A percentile compares a stretch with the other conserved stretches of the same genome.
Evolutionary conservation across 805 yeast genomes (phyloP).

Genomic region (Millerago galiae): DNA sequence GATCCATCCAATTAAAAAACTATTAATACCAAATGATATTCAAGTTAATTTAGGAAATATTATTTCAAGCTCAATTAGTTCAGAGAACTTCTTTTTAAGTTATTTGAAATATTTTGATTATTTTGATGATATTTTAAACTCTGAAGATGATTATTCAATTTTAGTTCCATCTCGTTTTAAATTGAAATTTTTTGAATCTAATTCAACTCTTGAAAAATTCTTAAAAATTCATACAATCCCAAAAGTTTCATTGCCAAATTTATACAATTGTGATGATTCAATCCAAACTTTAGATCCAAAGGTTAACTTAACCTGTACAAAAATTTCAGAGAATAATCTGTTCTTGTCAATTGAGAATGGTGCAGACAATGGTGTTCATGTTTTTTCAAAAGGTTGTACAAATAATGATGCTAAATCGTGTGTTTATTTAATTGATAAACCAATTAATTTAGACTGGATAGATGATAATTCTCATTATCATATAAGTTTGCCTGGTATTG

Average conservation of each 20-base stretch:
- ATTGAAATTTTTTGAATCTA: slow-evolving; percentile 40
- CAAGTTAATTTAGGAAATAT: slow-evolving; percentile 50
- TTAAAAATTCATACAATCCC: slow-evolving; percentile 67
- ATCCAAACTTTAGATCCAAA: slow-evolving; percentile 39
- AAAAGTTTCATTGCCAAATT: slow-evolving; percentile 38
- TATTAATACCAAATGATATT: slow-evolving; percentile 52
- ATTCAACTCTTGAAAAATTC: slow-evolving; percentile 42
- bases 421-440: slow-evolving; percentile 59
- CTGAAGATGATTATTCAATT: slow-evolving; percentile 45
- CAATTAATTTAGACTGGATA: slow-evolving; percentile 62
- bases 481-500: slow-evolving; percentile 59
- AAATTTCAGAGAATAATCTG: slow-evolving; percentile 30
- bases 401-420: slow-evolving; percentile 33
- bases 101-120: slow-evolving; percentile 40
- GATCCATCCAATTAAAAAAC: slow-evolving; percentile 56
- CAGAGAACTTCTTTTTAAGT: slow-evolving; percentile 34
- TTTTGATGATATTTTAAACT: slow-evolving; percentile 35
- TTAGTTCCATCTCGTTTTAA: slow-evolving; percentile 58
- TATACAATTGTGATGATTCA: slow-evolving; percentile 40
- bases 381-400: slow-evolving; percentile 57
- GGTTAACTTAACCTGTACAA: slow-evolving; percentile 40
- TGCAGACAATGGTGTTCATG: slow-evolving; percentile 48
- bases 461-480: slow-evolving; percentile 42
- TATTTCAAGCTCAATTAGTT: slow-evolving; percentile 42
- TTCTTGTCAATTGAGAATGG: slow-evolving; percentile 38